Percentiles rank a stretch among this genome's conserved stretches.
phyloP scores from a whole-genome alignment of 2,329 filamentous ascomycete species.

The Fusarium citri region DNA sequence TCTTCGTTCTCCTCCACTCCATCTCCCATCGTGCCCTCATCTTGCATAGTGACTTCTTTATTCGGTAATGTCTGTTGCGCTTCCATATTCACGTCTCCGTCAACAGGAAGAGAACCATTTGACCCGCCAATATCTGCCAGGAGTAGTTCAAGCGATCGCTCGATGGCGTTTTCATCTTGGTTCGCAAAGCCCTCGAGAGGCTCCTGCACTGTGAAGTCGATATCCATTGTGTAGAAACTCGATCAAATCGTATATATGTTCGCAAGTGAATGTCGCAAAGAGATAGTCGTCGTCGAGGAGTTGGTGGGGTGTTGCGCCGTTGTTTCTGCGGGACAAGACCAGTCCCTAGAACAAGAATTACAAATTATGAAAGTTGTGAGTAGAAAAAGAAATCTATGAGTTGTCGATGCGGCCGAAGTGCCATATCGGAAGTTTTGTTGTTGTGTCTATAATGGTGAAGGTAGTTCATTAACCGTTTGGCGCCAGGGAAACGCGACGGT shows the following conservation, averaged over 20 bases:
- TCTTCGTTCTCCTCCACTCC: not conserved
- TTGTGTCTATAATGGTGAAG: not conserved
- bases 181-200: conserved; percentile 6
- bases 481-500: conserved; percentile 36
- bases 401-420: not conserved
- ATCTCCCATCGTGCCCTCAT: not conserved
- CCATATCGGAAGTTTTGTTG: conserved; percentile 9
- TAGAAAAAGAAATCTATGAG: not conserved
- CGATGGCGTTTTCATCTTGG: conserved; percentile 10
- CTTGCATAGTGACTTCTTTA: not conserved
- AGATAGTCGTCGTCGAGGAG: conserved; percentile 5
- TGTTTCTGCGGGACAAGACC: not conserved
- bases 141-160: conserved; percentile 19
- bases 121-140: conserved; percentile 6
- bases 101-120: not conserved
- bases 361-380: not conserved
- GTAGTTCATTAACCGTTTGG: conserved; percentile 17
- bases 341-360: not conserved
- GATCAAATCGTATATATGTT: conserved; percentile 9
- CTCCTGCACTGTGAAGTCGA: conserved; percentile 17
- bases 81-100: not conserved
- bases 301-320: conserved; percentile 4
- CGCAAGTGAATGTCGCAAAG: not conserved
- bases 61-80: not conserved
- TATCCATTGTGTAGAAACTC: conserved; percentile 30